Percentiles rank a stretch among this genome's conserved stretches.
These are phyloP conservation scores for Salix caprea DNA, from an alignment of 345 rosid genomes.

Conservation along the genomic window DNA sequence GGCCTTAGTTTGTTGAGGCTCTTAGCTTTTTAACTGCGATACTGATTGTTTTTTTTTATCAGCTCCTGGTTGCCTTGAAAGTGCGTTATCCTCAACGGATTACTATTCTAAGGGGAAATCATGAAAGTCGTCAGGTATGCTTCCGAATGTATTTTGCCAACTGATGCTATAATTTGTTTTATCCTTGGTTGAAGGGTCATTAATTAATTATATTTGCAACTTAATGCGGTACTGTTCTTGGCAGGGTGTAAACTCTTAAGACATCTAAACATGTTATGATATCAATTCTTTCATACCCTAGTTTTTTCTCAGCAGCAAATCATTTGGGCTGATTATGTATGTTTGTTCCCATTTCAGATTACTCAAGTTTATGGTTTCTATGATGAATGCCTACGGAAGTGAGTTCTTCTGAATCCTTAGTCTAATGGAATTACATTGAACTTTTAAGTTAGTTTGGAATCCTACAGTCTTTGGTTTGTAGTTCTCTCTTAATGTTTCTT, in stretches of 20 bases:
- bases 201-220: no score
- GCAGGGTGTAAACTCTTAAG: no score
- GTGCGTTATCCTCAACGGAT: conserved; percentile 82
- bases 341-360: conserved; percentile 54
- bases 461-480: not conserved
- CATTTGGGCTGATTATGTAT: conserved; percentile 8
- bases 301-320: not conserved
- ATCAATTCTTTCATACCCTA: not conserved
- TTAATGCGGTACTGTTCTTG: no score
- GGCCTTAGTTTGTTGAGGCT: not conserved
- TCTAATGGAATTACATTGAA: not conserved
- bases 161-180: not conserved
- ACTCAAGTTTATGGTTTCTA: conserved; percentile 99
- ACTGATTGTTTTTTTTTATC: not conserved
- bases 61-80: conserved; percentile 86
- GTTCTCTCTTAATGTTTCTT: not conserved
- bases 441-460: not conserved
- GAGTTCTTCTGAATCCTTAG: conserved; percentile 39
- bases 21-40: not conserved
- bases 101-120: conserved; percentile 96
- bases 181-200: not conserved
- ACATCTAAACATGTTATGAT: not conserved
- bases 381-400: conserved; percentile 98
- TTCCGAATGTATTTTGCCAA: not conserved
- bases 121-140: conserved; percentile 94